Percentiles rank a stretch among this genome's conserved stretches.
These are phyloP conservation scores for Leucaena leucocephala DNA, from an alignment of 306 rosid species.

Conservation along the genomic window DNA sequence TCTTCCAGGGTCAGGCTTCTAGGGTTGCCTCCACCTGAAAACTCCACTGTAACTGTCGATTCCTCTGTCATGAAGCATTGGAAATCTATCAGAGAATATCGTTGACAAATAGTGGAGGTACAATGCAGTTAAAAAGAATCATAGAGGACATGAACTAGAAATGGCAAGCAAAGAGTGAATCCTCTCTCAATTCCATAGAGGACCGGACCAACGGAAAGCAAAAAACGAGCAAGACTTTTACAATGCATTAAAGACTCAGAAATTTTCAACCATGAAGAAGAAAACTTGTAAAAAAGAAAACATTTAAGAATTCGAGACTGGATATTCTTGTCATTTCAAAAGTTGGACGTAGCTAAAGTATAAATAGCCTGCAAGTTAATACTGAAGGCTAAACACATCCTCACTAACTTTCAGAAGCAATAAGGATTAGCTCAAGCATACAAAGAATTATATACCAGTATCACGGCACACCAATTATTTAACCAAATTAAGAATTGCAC, in stretches of 20 bases:
- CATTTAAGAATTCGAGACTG: neutral
- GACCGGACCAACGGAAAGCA: neutral
- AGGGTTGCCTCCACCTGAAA: slow-evolving; percentile 58
- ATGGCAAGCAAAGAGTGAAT: neutral
- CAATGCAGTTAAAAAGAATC: neutral
- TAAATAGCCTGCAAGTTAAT: neutral
- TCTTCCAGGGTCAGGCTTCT: slow-evolving; percentile 93
- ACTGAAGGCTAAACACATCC: neutral
- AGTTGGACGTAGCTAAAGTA: neutral
- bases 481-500: neutral
- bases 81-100: slow-evolving; percentile 43
- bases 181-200: neutral
- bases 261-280: neutral
- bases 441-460: neutral
- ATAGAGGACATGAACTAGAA: neutral
- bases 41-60: slow-evolving; percentile 76
- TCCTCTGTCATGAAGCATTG: slow-evolving; percentile 56
- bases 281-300: neutral
- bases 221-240: neutral
- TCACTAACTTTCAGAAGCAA: slow-evolving; percentile 1
- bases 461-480: neutral
- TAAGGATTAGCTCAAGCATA: neutral
- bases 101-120: slow-evolving; percentile 3
- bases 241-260: neutral
- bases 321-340: no score